Evolutionary conservation across 2,329 filamentous ascomycete genomes (phyloP), one percentile per base, ranked within the genome.

Genomic region (Dactylellina sp.): DNA sequence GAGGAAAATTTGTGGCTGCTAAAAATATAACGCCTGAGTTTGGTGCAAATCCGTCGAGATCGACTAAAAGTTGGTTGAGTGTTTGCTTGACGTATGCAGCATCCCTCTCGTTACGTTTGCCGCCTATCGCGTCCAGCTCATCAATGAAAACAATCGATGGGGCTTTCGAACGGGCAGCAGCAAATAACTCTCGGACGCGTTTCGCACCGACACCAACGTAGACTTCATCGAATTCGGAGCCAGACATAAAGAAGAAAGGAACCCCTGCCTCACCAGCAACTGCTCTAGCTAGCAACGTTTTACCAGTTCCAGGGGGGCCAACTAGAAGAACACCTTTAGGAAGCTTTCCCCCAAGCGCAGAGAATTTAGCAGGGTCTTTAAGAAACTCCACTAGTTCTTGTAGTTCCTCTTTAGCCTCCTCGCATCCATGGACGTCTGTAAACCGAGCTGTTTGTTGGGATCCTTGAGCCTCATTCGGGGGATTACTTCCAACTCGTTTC

Each of bases 191-290:
- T 71, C 95, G 92, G 53, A 99, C 94, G 79, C 95, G 91, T 85
- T 99, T 97, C 49, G 93, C 93, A 80, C 93, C 93, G 61, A 99
- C 95, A 80, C 95, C 95, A 37, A 99, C 96, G 79, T 97, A 99
- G 59, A 99, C 90, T 82, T 99, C 95, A 79, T 99, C 95, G 80
- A 99, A 99, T 81, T 99, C 95, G 70, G 92, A 96, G 56, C 95
- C 95, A 79, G 95, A 99, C 94, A 99, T 98, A 86, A 97, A 99
- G 86, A 98, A 99, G 86, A 99, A 99, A 0, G 95, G 95, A 16
- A 99, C 95, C 64, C 94, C 95, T 61, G 95, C 93, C 83, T 99
- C 95, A 59, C 95, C 95, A 52, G 95, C 95, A 74, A 99, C 95
- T 63, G 95, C 96, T 79, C 95, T 90, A 76, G 95, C 95, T 75